Base-by-base conservation (phyloP, 495 filamentous ascomycete genomes). In the Echria macrotheca region DNA sequence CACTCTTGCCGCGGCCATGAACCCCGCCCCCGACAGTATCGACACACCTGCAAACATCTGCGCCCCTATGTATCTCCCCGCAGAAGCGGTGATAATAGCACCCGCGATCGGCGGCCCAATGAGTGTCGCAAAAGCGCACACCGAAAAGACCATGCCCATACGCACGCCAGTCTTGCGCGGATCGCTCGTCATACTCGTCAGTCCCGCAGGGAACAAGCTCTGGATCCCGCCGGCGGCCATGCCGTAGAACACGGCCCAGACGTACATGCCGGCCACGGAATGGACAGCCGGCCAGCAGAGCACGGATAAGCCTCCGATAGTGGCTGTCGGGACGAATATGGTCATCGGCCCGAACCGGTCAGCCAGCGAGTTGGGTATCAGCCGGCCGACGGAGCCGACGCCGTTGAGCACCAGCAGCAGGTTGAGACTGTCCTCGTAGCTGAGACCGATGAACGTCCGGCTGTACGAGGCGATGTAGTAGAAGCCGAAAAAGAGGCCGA, bases 91-190 rank as follows among this genome's bases (percentile, higher is more conserved):
- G 17, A 88, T 74, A 8, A 81, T 77, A 14, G 78, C 77, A 0
- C 87, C 89, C 0, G 81, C 85, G 50, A 94, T 80, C 2, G 89
- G 86, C 9, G 86, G 78, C 0, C 87, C 87, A 22, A 83, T 86
- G 22, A 93, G 67, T 18, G 76, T 76, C 0, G 87, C 86, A 41
- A 93, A 77, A 29, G 78, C 81, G 10, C 84, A 76, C 32, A 89
- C 79, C n/a, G 77, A 82, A 49, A 93, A 84, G 21, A 83, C 75
- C 85, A 93, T 90, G 5, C 87, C 89, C 74, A 89, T 83, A 11
- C 86, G 72, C 44, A 81, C 77, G 0, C 89, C 85, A 17, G 75
- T 72, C 62, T 86, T 89, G 22, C 76, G 74, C 57, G 83, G 50
- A 56, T 93, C 83, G 2, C 52, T 85, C 51, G 52, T 80, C 72